A percentile compares a stretch with the other conserved stretches of the same genome.
Evolutionary conservation across 257 asterid genomes (phyloP).

Genomic region (Scutellaria barbata): DNA sequence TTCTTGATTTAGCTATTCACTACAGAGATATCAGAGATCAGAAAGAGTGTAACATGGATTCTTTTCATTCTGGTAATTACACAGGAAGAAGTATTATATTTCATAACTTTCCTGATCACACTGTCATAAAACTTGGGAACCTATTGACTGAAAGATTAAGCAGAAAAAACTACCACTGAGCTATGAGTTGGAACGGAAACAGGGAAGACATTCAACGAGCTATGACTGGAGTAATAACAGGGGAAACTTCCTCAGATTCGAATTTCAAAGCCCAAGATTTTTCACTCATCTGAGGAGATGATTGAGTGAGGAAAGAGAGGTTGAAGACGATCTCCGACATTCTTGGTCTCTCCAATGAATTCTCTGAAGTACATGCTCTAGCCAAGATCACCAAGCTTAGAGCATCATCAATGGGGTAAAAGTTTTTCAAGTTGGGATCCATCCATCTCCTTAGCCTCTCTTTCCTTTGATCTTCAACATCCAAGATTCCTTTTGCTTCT

Average conservation of each 20-base stretch:
- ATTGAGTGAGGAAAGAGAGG: slow-evolving; percentile 58
- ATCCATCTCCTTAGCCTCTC: slow-evolving; percentile 71
- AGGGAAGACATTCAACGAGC: slow-evolving; percentile 48
- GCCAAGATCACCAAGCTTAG: slow-evolving; percentile 69
- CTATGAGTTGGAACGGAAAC: slow-evolving; percentile 1
- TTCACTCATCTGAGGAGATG: slow-evolving; percentile 54
- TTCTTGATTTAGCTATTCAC: no score
- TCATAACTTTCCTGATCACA: neutral
- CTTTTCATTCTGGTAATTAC: slow-evolving; percentile 1
- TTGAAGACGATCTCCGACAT: slow-evolving; percentile 73
- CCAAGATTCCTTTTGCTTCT: slow-evolving; percentile 61
- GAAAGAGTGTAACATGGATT: neutral
- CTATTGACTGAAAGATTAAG: neutral
- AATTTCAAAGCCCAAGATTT: slow-evolving; percentile 45
- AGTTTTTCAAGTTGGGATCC: slow-evolving; percentile 52
- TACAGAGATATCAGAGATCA: no score
- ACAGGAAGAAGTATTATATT: neutral
- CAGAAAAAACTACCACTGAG: neutral
- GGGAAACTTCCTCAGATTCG: slow-evolving; percentile 55
- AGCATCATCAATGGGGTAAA: slow-evolving; percentile 64
- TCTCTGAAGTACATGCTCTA: slow-evolving; percentile 68
- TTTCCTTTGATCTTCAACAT: slow-evolving; percentile 51
- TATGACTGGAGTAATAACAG: slow-evolving; percentile 48
- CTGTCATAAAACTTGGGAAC: neutral
- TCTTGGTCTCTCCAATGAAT: slow-evolving; percentile 60